Conservation (phyloP, 2,329 filamentous ascomycete species). For the Xylaria sp. region DNA sequence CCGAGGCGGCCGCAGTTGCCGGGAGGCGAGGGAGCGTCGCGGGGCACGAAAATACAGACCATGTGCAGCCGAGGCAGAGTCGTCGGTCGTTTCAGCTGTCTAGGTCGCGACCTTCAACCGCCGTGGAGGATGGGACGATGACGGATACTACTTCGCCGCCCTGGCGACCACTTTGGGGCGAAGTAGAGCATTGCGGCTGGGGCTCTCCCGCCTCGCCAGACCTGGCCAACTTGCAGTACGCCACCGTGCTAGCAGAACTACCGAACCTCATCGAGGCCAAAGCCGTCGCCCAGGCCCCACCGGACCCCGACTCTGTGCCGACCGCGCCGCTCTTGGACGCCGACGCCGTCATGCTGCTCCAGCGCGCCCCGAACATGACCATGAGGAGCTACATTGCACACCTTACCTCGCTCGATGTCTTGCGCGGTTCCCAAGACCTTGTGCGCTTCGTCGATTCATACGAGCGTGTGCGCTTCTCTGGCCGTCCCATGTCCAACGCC, state of each 20-base stretch:
- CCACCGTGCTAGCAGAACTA: conserved; percentile 81
- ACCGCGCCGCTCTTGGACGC: conserved; percentile 66
- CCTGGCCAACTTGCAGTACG: conserved; percentile 84
- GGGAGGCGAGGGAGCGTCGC: conserved; percentile 5
- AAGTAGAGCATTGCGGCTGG: conserved; percentile 90
- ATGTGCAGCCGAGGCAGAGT: conserved; percentile 29
- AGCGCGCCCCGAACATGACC: conserved; percentile 75
- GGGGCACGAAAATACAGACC: conserved; percentile 16
- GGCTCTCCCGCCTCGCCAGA: conserved; percentile 80
- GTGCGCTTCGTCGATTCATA: conserved; percentile 78
- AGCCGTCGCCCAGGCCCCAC: conserved; percentile 84
- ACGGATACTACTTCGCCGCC: conserved; percentile 58
- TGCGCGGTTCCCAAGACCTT: conserved; percentile 53
- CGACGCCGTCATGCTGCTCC: conserved; percentile 75
- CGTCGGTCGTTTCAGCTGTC: conserved; percentile 42
- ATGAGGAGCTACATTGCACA: conserved; percentile 82
- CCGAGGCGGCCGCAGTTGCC: conserved; percentile 29
- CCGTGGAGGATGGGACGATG: conserved; percentile 50
- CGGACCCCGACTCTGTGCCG: conserved; percentile 54
- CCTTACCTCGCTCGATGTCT: conserved; percentile 73
- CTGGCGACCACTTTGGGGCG: conserved; percentile 74
- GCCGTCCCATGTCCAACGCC: conserved; percentile 70
- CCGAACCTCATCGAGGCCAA: conserved; percentile 92
- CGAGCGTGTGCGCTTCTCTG: conserved; percentile 86
- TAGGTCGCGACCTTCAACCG: conserved; percentile 51